Evolutionary conservation across 352 stramenopile genomes (phyloP).

Genomic region (Phytophthora lateralis): DNA sequence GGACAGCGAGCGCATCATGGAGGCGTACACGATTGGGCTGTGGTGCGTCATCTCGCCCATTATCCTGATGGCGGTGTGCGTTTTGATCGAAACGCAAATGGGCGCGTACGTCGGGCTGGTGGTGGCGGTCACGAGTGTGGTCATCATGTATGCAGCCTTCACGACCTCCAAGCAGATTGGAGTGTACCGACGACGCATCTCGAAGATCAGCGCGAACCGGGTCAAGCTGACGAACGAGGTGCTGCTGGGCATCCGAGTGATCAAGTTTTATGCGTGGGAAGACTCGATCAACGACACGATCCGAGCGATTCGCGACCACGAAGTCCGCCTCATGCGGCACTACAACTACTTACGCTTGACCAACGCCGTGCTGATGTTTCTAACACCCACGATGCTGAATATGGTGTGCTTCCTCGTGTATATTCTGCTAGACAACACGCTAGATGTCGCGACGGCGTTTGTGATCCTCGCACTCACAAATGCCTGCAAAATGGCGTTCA

Average conservation of each 20-base stretch:
- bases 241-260: conserved; percentile 77
- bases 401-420: conserved; percentile 89
- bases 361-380: conserved; percentile 57
- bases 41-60: conserved; percentile 57
- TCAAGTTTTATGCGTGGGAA: conserved; percentile 87
- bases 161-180: conserved; percentile 41
- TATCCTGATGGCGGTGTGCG: conserved; percentile 44
- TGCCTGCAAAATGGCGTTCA: conserved; percentile 56
- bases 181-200: conserved; percentile 38
- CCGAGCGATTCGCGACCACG: conserved; percentile 32
- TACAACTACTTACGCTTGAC: conserved; percentile 46
- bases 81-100: conserved; percentile 56
- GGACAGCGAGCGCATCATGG: conserved; percentile 55
- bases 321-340: conserved; percentile 40
- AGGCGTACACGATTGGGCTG: conserved; percentile 51
- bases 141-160: conserved; percentile 39
- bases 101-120: conserved; percentile 32
- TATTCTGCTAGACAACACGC: conserved; percentile 67
- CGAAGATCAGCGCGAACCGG: conserved; percentile 45
- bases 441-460: conserved; percentile 93
- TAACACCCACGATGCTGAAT: conserved; percentile 91
- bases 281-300: conserved; percentile 41
- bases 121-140: conserved; percentile 19
- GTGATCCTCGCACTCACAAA: conserved; percentile 92
- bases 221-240: conserved; percentile 93